Evolutionary conservation across 2,329 filamentous ascomycete species (phyloP).

Genomic region (Colletotrichum magnum): DNA sequence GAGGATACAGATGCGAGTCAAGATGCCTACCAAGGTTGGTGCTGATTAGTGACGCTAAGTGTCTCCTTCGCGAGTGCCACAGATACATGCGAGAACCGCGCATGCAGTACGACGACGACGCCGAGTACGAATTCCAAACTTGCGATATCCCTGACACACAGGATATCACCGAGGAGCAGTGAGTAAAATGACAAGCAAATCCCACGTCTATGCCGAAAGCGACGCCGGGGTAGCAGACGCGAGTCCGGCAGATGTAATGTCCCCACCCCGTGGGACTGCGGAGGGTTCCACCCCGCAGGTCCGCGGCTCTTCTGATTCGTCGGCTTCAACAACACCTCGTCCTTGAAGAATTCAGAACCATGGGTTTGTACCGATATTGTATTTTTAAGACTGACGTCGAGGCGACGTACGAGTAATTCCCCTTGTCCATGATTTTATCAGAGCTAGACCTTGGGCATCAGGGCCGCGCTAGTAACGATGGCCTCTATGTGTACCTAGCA

Average conservation of each 20-base stretch:
- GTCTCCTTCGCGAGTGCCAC: not conserved
- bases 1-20: too few species aligned
- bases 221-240: not conserved
- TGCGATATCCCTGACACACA: not conserved
- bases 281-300: conserved; percentile 29
- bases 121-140: not conserved
- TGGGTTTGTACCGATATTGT: not conserved
- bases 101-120: too few species aligned
- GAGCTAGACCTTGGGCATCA: too few species aligned
- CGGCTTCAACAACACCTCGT: not conserved
- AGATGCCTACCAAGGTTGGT: too few species aligned
- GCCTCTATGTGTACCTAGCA: too few species aligned
- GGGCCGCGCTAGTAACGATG: too few species aligned
- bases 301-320: conserved; percentile 7
- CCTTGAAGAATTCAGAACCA: not conserved
- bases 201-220: not conserved
- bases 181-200: not conserved
- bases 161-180: not conserved
- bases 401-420: not conserved
- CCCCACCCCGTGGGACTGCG: conserved; percentile 21
- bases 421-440: not conserved
- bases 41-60: too few species aligned
- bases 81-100: not conserved
- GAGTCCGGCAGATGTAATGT: not conserved
- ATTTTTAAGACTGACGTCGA: not conserved